A percentile compares a stretch with the other conserved stretches of the same genome.
Conservation (phyloP, 2,329 filamentous ascomycete species). For the Colletotrichum sidae region DNA sequence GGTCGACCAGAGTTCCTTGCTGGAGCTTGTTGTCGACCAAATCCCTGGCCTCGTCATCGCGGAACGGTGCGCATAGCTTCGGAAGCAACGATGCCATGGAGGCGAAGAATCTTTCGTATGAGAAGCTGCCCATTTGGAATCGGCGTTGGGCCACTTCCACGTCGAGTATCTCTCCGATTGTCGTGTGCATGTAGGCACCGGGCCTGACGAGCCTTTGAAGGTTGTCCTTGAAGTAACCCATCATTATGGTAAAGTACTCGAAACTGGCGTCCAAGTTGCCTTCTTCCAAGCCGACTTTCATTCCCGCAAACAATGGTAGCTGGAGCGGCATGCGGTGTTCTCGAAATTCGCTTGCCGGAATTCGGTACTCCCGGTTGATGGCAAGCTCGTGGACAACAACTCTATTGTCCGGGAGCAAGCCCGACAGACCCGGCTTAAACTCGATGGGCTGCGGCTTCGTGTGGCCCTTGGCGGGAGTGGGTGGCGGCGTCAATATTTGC, state of each 20-base stretch:
- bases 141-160: slow-evolving; percentile 77
- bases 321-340: slow-evolving; percentile 65
- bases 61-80: slow-evolving; percentile 82
- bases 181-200: slow-evolving; percentile 78
- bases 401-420: slow-evolving; percentile 77
- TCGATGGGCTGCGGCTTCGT: slow-evolving; percentile 52
- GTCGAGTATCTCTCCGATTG: slow-evolving; percentile 82
- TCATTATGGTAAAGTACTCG: slow-evolving; percentile 76
- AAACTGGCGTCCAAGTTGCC: slow-evolving; percentile 74
- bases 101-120: slow-evolving; percentile 82
- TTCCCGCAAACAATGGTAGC: slow-evolving; percentile 65
- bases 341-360: slow-evolving; percentile 71
- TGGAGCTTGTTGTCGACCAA: slow-evolving; percentile 72
- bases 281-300: slow-evolving; percentile 73
- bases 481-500: slow-evolving; percentile 65
- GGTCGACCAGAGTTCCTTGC: slow-evolving; percentile 76
- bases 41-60: slow-evolving; percentile 80
- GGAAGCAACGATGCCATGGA: slow-evolving; percentile 82
- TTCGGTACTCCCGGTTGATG: slow-evolving; percentile 82
- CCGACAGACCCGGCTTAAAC: slow-evolving; percentile 57
- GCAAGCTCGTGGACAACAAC: slow-evolving; percentile 82
- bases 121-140: slow-evolving; percentile 78
- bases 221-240: slow-evolving; percentile 77
- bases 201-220: slow-evolving; percentile 77
- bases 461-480: slow-evolving; percentile 58